Conservation (phyloP, 176 grass and related monocot species). For the Puccinellia tenuiflora region DNA sequence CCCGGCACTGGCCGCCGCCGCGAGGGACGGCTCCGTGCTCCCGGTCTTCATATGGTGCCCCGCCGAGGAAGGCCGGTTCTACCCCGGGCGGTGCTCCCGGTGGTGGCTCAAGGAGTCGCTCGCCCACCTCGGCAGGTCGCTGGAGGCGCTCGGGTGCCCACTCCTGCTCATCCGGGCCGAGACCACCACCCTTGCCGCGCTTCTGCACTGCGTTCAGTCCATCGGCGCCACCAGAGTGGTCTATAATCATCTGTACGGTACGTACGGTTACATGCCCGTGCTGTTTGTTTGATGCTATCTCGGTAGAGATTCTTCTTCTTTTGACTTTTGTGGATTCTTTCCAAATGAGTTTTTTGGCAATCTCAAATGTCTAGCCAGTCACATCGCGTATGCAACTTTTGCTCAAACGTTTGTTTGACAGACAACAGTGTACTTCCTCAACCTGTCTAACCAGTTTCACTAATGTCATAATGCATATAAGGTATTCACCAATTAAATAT, state of each 20-base stretch:
- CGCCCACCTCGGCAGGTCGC: conserved; percentile 46
- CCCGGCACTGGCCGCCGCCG: conserved; percentile 60
- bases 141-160: conserved; percentile 65
- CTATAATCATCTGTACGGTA: conserved; percentile 91
- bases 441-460: background rate
- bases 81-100: conserved; percentile 69
- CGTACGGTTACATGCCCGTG: conserved; percentile 32
- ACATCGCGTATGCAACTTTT: background rate
- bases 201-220: conserved; percentile 54
- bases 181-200: conserved; percentile 47
- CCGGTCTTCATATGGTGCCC: conserved; percentile 92
- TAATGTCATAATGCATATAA: background rate
- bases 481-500: background rate
- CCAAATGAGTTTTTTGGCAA: background rate
- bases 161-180: conserved; percentile 64
- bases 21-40: conserved; percentile 49
- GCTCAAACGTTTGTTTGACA: background rate
- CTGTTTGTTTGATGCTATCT: background rate
- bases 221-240: conserved; percentile 61
- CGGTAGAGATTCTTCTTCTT: background rate
- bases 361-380: background rate
- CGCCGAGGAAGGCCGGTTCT: conserved; percentile 62
- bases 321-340: background rate
- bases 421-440: background rate
- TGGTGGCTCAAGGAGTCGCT: conserved; percentile 98